Base-by-base conservation (phyloP, 331 rosid genomes). In the Malus hybrid region DNA sequence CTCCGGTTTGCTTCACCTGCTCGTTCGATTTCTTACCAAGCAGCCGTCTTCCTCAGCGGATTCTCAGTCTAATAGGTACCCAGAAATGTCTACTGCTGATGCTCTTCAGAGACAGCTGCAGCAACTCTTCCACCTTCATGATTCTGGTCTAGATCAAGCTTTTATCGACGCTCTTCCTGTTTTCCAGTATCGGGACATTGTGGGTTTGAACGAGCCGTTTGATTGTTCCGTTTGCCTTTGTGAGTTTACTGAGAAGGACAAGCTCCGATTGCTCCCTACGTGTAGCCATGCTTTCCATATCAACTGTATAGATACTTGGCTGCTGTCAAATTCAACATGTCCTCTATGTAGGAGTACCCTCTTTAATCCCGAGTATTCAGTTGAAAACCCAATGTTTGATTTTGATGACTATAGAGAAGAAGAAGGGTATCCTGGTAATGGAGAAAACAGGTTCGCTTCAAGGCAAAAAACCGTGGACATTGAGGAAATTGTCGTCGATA, bases 281-380 rank as follows among this genome's bases (percentile, higher is more conserved):
- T 94, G 99, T 75, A 90, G 97, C 85, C 99, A 94, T 88, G 99
- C 97, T 75, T 94, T 94, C 78, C 99, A 94, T 73, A 82, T 94
- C 29, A 82, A 68, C 70, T 94, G 99, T 82, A 94, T 94, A 73
- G 99, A 94, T 86, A 94, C 99, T 28, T 94, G 99, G 99, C 88
- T 94, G 24, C 70, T 94, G n/a, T 92, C 99, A 10, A 94, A 94
- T 44, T 94, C 99, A 1, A 90, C 99, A 1, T 94, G 99, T 58
- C 99, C 99, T 30, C 93, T 94, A 60, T 94, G 99, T 66, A 88
- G 99, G 68, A 95, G 99, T 22, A 85, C 96, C 39, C 93, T 92
- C 65, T 85, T 85, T 52, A 56, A 82, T 60, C 93, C 86, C 0
- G 97, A 86, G 0, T 85, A 85, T 75, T 72, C 96, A 0, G 60